A percentile compares a stretch with the other conserved stretches of the same genome.
Evolutionary conservation across 1,284 basidiomycete species (phyloP).

Genomic region (Tranzscheliella williamsii): DNA sequence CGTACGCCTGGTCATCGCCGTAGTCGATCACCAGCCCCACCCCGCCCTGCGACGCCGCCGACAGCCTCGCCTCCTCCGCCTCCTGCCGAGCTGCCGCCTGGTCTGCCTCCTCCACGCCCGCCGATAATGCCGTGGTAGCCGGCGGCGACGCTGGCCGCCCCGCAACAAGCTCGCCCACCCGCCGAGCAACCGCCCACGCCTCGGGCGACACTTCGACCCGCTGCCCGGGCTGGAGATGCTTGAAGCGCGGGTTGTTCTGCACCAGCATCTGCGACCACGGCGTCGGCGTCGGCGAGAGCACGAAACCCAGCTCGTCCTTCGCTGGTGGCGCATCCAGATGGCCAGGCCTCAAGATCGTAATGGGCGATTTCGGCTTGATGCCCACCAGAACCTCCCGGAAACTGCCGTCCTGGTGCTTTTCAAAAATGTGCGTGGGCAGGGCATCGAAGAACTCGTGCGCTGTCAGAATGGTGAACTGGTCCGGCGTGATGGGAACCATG

Average conservation of each 20-base stretch:
- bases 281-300: slow-evolving; percentile 71
- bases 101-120: background rate
- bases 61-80: slow-evolving; percentile 9
- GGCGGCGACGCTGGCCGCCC: slow-evolving; percentile 34
- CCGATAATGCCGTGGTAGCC: background rate
- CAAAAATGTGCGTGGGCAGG: slow-evolving; percentile 84
- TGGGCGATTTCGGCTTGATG: slow-evolving; percentile 41
- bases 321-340: slow-evolving; percentile 10
- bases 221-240: slow-evolving; percentile 45
- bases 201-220: slow-evolving; percentile 56
- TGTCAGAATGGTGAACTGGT: slow-evolving; percentile 77
- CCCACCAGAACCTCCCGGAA: slow-evolving; percentile 87
- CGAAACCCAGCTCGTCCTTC: slow-evolving; percentile 66
- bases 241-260: slow-evolving; percentile 45
- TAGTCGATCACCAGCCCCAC: slow-evolving; percentile 89
- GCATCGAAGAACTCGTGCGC: slow-evolving; percentile 99
- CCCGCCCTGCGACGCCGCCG: slow-evolving; percentile 65
- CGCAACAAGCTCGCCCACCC: slow-evolving; percentile 51
- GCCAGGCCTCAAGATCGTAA: slow-evolving; percentile 42
- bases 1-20: slow-evolving; percentile 74
- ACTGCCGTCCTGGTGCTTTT: slow-evolving; percentile 67
- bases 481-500: slow-evolving; percentile 66
- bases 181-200: slow-evolving; percentile 50
- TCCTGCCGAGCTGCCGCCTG: background rate
- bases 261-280: slow-evolving; percentile 68